These are phyloP conservation scores for Rhododendron kiyosumense DNA, from an alignment of 148 eudicot species.

Conservation along the genomic window DNA sequence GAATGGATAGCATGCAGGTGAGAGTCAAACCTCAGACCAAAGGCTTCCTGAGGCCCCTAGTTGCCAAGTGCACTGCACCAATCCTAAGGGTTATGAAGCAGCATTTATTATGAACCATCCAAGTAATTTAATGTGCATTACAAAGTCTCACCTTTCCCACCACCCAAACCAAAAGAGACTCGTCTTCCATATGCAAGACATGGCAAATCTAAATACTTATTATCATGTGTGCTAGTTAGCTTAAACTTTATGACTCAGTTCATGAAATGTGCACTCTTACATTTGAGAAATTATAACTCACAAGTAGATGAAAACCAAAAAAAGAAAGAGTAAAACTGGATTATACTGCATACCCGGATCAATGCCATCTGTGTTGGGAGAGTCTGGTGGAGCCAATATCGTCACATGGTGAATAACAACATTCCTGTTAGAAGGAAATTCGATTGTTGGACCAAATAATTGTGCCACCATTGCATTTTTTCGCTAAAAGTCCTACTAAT, in stretches of 20 bases:
- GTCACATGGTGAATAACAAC: slow-evolving; percentile 80
- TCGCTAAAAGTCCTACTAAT: neutral
- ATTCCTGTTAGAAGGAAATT: slow-evolving; percentile 45
- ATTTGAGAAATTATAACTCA: too few species aligned
- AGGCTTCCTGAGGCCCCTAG: too few species aligned
- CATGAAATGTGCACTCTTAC: neutral
- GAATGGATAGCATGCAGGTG: neutral
- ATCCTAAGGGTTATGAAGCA: neutral
- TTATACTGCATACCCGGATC: slow-evolving; percentile 70
- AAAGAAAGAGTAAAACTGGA: neutral
- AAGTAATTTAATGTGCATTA: neutral
- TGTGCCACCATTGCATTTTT: neutral
- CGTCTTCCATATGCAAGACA: neutral
- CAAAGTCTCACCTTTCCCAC: neutral
- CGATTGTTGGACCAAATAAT: neutral
- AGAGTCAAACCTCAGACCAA: neutral
- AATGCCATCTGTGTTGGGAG: slow-evolving; percentile 95
- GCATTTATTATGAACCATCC: neutral
- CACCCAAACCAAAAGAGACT: neutral
- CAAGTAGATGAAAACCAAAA: neutral
- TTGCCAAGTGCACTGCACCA: too few species aligned
- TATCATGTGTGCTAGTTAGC: neutral
- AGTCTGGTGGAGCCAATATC: slow-evolving; percentile 83
- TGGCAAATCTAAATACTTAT: neutral
- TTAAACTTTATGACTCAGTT: neutral